Conservation (phyloP, 1,139 yeast species). For the Protomyces gravidus region DNA sequence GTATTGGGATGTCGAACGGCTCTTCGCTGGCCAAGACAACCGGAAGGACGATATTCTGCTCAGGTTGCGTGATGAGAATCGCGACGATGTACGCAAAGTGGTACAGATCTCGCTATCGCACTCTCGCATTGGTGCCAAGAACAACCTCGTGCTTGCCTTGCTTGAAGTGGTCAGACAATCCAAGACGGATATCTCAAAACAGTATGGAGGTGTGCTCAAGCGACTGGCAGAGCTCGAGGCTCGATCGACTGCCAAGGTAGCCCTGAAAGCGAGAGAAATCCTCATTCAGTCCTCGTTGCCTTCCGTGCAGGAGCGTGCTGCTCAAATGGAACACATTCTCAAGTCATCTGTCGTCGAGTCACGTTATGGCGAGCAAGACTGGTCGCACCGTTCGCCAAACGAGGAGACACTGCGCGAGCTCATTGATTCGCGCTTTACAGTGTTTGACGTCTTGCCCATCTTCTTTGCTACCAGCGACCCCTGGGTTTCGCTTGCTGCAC, state of each 20-base stretch:
- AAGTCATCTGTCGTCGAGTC: conserved; percentile 87
- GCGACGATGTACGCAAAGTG: conserved; percentile 69
- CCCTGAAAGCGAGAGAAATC: conserved; percentile 93
- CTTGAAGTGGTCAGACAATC: conserved; percentile 48
- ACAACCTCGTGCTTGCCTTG: conserved; percentile 80
- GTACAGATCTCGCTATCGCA: conserved; percentile 75
- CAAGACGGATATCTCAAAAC: conserved; percentile 62
- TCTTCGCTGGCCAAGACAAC: conserved; percentile 67
- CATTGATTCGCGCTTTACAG: conserved; percentile 92
- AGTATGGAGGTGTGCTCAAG: conserved; percentile 67
- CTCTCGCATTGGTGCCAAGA: conserved; percentile 88
- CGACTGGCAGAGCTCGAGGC: conserved; percentile 81
- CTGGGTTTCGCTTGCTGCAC: conserved; percentile 91
- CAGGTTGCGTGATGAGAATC: conserved; percentile 79
- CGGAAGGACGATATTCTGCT: conserved; percentile 79
- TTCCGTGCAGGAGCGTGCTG: conserved; percentile 90
- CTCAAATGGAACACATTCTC: conserved; percentile 92
- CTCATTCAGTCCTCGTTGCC: conserved; percentile 95
- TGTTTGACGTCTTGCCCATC: conserved; percentile 90
- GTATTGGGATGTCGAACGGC: conserved; percentile 69
- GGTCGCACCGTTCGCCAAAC: conserved; percentile 75
- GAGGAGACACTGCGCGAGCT: conserved; percentile 78
- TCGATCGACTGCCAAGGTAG: conserved; percentile 86
- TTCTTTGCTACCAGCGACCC: conserved; percentile 79
- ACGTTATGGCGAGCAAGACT: conserved; percentile 73